A percentile compares a stretch with the other conserved stretches of the same genome.
Evolutionary conservation across 1,284 basidiomycete genomes (phyloP).

Genomic region (Ustilago curta): DNA sequence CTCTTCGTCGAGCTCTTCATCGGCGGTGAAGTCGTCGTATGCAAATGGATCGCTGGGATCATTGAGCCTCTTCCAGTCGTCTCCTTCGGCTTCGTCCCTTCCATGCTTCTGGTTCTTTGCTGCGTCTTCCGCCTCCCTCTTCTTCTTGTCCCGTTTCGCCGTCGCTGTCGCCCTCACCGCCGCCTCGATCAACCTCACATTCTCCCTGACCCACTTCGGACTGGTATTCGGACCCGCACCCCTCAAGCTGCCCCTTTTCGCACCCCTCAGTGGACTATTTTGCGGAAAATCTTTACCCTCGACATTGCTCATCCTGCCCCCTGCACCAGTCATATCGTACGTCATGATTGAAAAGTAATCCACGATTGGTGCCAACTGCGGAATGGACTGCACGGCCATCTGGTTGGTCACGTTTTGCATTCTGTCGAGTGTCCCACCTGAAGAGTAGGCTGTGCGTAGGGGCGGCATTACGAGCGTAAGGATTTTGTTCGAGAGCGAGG

Average conservation of each 20-base stretch:
- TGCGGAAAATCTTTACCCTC: slow-evolving; percentile 28
- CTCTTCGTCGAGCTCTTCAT: slow-evolving; percentile 23
- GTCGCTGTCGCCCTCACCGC: slow-evolving; percentile 12
- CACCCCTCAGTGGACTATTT: slow-evolving; percentile 40
- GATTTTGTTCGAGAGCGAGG: slow-evolving; percentile 8
- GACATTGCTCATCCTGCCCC: slow-evolving; percentile 15
- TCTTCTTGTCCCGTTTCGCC: slow-evolving; percentile 10
- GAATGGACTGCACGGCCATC: slow-evolving; percentile 45
- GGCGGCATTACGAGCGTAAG: slow-evolving; percentile 47
- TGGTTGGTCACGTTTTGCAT: slow-evolving; percentile 30
- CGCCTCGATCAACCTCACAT: slow-evolving; percentile 25
- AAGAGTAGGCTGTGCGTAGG: slow-evolving; percentile 23
- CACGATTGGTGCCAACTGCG: slow-evolving; percentile 35
- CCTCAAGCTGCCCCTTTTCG: slow-evolving; percentile 40
- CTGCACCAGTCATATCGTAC: slow-evolving; percentile 49
- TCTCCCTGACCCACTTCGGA: slow-evolving; percentile 39
- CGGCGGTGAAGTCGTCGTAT: slow-evolving; percentile 17
- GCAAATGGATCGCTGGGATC: slow-evolving; percentile 30
- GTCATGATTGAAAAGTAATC: slow-evolving; percentile 56
- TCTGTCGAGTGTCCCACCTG: slow-evolving; percentile 15
- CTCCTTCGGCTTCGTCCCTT: background rate
- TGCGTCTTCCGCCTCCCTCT: background rate
- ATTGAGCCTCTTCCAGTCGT: slow-evolving; percentile 12
- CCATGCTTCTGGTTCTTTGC: background rate
- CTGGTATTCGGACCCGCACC: slow-evolving; percentile 51